These are phyloP conservation scores for Senecio squalidus DNA, from an alignment of 140 eudicot species.

Conservation along the genomic window DNA sequence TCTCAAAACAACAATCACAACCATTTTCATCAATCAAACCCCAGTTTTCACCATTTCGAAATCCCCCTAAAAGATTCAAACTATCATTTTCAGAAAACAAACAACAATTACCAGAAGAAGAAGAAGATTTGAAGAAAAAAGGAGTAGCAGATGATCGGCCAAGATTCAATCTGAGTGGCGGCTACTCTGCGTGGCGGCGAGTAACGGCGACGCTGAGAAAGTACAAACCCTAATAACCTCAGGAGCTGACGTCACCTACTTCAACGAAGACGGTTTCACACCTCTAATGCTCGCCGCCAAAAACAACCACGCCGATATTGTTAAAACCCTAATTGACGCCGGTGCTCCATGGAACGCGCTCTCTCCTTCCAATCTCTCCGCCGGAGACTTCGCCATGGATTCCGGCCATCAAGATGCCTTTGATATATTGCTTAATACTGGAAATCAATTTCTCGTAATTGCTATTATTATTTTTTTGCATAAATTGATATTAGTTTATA, in stretches of 20 bases:
- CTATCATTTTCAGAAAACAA: too few species aligned
- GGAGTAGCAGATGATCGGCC: too few species aligned
- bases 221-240: conserved; percentile 49
- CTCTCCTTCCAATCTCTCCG: conserved; percentile 73
- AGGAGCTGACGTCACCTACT: conserved; percentile 74
- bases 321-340: conserved; percentile 60
- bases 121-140: too few species aligned
- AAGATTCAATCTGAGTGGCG: too few species aligned
- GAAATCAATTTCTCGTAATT: too few species aligned
- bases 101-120: too few species aligned
- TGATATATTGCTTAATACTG: conserved; percentile 70
- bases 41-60: too few species aligned
- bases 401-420: conserved; percentile 77
- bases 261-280: conserved; percentile 68
- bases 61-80: too few species aligned
- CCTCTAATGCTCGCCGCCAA: conserved; percentile 98
- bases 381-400: conserved; percentile 94
- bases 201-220: conserved; percentile 42
- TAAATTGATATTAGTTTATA: too few species aligned
- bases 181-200: conserved; percentile 72
- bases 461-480: too few species aligned
- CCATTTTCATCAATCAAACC: too few species aligned
- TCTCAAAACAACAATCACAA: too few species aligned
- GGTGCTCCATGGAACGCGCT: conserved; percentile 99
- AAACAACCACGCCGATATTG: conserved; percentile 55